These are phyloP conservation scores for Aspergillus tamarii DNA, from an alignment of 2,329 filamentous ascomycete genomes.

Conservation along the genomic window DNA sequence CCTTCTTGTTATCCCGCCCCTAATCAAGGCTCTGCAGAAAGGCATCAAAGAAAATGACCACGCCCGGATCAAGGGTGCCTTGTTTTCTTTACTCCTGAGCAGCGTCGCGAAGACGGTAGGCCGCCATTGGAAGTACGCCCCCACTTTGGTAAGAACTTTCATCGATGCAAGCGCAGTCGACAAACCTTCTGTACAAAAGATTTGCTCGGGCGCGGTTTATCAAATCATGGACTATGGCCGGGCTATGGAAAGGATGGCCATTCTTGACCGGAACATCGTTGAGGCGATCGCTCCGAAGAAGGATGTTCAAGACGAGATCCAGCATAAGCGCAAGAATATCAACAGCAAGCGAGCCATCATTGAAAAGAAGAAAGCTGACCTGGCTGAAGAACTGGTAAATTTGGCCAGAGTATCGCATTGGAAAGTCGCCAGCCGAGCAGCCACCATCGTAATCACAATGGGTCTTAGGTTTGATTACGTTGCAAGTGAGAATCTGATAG, in stretches of 20 bases:
- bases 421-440: slow-evolving; percentile 91
- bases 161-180: slow-evolving; percentile 88
- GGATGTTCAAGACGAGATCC: slow-evolving; percentile 59
- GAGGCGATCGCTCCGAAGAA: slow-evolving; percentile 70
- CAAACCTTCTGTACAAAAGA: slow-evolving; percentile 89
- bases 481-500: slow-evolving; percentile 78
- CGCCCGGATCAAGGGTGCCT: slow-evolving; percentile 88
- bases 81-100: slow-evolving; percentile 89
- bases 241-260: slow-evolving; percentile 80
- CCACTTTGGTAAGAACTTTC: slow-evolving; percentile 84
- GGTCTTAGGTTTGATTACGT: slow-evolving; percentile 90
- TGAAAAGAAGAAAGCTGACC: slow-evolving; percentile 77
- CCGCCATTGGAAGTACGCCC: slow-evolving; percentile 93
- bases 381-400: slow-evolving; percentile 81
- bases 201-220: slow-evolving; percentile 80
- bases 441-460: slow-evolving; percentile 86
- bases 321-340: slow-evolving; percentile 72
- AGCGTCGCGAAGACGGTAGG: slow-evolving; percentile 85
- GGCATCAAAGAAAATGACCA: slow-evolving; percentile 81
- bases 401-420: slow-evolving; percentile 82
- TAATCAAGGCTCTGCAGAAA: slow-evolving; percentile 76
- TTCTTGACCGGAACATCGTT: slow-evolving; percentile 73
- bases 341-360: slow-evolving; percentile 74
- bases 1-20: slow-evolving; percentile 84
- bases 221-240: slow-evolving; percentile 91